phyloP scores from a whole-genome alignment of 805 yeast species.

The Cyberlindnera sargentensis region DNA sequence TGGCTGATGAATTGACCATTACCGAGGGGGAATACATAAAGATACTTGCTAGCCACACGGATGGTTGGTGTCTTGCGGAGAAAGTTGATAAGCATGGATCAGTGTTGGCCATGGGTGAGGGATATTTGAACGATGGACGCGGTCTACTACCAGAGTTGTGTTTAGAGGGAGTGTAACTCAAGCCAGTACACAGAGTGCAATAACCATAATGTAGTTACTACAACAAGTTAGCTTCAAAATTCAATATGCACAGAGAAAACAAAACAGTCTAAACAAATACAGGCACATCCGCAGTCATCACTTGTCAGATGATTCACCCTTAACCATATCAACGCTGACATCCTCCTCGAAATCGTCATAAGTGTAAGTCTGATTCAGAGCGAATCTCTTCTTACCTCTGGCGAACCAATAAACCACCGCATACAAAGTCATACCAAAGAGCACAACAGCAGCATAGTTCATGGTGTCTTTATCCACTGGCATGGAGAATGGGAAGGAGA shows the following conservation, averaged over 20 bases:
- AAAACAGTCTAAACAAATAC: too few relatives aligned
- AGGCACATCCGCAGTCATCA: too few relatives aligned
- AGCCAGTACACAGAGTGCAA: too few relatives aligned
- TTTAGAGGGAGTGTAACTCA: constrained; percentile 6
- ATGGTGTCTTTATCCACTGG: constrained; percentile 56
- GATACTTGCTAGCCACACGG: constrained; percentile 34
- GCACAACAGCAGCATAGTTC: constrained; percentile 61
- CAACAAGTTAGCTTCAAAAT: too few relatives aligned
- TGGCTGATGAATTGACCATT: constrained; percentile 32
- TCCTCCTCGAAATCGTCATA: not conserved
- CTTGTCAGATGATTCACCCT: too few relatives aligned
- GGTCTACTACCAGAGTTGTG: constrained; percentile 37
- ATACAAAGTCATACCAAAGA: constrained; percentile 39
- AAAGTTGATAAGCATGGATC: constrained; percentile 24
- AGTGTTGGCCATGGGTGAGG: constrained; percentile 2
- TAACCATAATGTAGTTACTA: too few relatives aligned
- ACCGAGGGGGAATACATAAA: constrained; percentile 26
- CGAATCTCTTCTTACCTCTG: constrained; percentile 29
- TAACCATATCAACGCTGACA: too few relatives aligned
- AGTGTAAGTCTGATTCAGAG: constrained; percentile 16
- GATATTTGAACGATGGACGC: constrained; percentile 29
- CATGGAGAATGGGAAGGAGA: constrained; percentile 55
- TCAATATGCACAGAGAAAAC: too few relatives aligned
- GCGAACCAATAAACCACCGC: constrained; percentile 47
- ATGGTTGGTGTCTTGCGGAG: constrained; percentile 39